A percentile compares a stretch with the other conserved stretches of the same genome.
phyloP scores from a whole-genome alignment of 2,329 filamentous ascomycete species.

The Claviceps maximensis region DNA sequence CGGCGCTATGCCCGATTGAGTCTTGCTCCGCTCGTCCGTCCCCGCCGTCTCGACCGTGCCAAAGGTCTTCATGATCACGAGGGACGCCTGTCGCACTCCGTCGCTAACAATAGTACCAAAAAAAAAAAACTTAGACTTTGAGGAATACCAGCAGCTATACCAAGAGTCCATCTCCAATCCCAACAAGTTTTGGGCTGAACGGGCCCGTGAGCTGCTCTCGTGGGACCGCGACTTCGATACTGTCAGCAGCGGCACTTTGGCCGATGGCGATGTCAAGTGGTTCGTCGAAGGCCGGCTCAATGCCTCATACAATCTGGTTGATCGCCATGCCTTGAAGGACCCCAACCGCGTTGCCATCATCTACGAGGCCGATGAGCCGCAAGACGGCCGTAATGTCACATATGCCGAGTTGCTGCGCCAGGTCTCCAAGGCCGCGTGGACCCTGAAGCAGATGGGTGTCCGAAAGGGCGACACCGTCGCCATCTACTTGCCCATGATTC shows the following conservation, averaged over 20 bases:
- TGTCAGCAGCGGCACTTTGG: slow-evolving; percentile 63
- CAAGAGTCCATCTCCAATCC: slow-evolving; percentile 83
- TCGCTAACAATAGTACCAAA: background rate
- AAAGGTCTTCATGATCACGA: background rate
- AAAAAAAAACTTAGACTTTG: slow-evolving; percentile 36
- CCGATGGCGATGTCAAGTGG: slow-evolving; percentile 78
- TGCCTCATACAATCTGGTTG: slow-evolving; percentile 93
- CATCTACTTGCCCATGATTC: slow-evolving; percentile 98
- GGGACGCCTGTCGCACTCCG: background rate
- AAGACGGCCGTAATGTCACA: slow-evolving; percentile 76
- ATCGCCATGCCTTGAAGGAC: slow-evolving; percentile 90
- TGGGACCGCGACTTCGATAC: slow-evolving; percentile 92
- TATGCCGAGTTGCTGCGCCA: slow-evolving; percentile 88
- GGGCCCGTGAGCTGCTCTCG: slow-evolving; percentile 76
- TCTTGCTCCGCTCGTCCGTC: slow-evolving; percentile 5
- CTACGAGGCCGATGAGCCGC: slow-evolving; percentile 91
- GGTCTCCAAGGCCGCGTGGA: slow-evolving; percentile 76
- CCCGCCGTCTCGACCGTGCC: background rate
- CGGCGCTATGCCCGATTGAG: slow-evolving; percentile 1
- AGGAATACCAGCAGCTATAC: slow-evolving; percentile 56
- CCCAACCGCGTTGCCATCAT: slow-evolving; percentile 92
- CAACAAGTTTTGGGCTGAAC: slow-evolving; percentile 75
- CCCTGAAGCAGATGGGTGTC: slow-evolving; percentile 89
- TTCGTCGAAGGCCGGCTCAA: slow-evolving; percentile 90
- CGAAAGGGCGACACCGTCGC: slow-evolving; percentile 95